A percentile compares a stretch with the other conserved stretches of the same genome.
Conservation (phyloP, 495 filamentous ascomycete genomes). For the Aspergillus cavernicola region DNA sequence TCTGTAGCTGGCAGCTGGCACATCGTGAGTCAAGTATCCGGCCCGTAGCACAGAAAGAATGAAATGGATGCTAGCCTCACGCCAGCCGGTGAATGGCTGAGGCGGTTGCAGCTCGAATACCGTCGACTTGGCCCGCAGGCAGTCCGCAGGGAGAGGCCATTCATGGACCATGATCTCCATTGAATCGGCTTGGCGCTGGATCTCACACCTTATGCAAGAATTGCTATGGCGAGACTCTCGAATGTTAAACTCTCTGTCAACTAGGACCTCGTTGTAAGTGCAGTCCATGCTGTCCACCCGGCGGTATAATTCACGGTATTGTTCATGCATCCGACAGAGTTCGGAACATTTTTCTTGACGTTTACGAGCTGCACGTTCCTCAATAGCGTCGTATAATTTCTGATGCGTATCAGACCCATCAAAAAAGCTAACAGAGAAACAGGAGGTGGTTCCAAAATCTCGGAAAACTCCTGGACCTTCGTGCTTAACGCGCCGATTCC, state of each 20-base stretch:
- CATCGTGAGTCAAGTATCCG: too few relatives aligned
- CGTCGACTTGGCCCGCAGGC: constrained; percentile 34
- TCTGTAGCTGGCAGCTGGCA: constrained; percentile 2
- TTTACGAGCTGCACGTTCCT: constrained; percentile 29
- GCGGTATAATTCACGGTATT: constrained; percentile 32
- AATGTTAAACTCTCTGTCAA: constrained; percentile 7
- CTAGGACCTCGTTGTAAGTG: constrained; percentile 20
- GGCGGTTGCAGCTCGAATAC: constrained; percentile 59
- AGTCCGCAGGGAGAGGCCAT: constrained; percentile 55
- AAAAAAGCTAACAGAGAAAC: constrained; percentile 56
- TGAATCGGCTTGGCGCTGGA: constrained; percentile 23
- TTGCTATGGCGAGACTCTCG: constrained; percentile 17
- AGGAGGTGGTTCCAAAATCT: constrained; percentile 17
- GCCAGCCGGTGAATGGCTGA: constrained; percentile 45
- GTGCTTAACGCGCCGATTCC: constrained; percentile 14
- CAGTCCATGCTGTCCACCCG: constrained; percentile 20
- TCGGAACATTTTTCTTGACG: constrained; percentile 30
- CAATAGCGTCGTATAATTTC: constrained; percentile 34
- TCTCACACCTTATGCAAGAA: constrained; percentile 29
- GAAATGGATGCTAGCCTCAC: constrained; percentile 48
- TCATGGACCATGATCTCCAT: constrained; percentile 54
- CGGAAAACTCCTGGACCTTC: constrained; percentile 29
- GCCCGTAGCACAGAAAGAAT: constrained; percentile 34
- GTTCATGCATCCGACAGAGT: too few relatives aligned
- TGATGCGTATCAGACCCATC: constrained; percentile 44